Conservation (phyloP, 1,284 basidiomycete genomes). For the Fistulinella staudtii region DNA sequence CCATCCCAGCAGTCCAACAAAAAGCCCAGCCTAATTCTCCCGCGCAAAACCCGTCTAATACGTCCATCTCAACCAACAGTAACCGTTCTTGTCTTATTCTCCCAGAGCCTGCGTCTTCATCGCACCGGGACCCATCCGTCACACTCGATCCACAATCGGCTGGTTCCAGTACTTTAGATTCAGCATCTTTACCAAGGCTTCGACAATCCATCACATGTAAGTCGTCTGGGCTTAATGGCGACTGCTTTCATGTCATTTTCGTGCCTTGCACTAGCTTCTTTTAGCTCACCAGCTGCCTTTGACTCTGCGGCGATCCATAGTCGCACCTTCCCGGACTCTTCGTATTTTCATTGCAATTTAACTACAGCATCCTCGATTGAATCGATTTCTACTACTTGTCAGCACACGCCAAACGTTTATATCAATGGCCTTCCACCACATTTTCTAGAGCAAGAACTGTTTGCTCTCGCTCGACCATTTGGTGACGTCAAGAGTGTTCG, state of each 20-base stretch:
- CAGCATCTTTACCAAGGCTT: constrained; percentile 4
- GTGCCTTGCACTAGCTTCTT: constrained; percentile 19
- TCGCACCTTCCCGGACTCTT: constrained; percentile 5
- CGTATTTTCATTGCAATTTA: constrained; percentile 13
- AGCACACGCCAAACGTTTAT: constrained; percentile 57
- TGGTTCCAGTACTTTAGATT: constrained; percentile 13
- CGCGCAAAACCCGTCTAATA: constrained; percentile 10
- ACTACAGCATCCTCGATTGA: constrained; percentile 14
- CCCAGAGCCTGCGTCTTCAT: constrained; percentile 10
- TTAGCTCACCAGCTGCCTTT: constrained; percentile 20
- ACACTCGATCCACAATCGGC: constrained; percentile 7
- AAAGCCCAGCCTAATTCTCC: constrained; percentile 20
- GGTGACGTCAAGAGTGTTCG: constrained; percentile 57
- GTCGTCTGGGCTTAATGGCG: neutral
- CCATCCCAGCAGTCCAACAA: constrained; percentile 17
- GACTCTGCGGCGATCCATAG: constrained; percentile 8
- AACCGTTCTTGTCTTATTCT: constrained; percentile 23
- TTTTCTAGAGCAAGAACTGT: constrained; percentile 59
- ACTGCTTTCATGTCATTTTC: constrained; percentile 7
- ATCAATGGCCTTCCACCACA: constrained; percentile 65
- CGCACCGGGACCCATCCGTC: constrained; percentile 4
- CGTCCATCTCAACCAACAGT: constrained; percentile 15
- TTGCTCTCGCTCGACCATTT: constrained; percentile 51
- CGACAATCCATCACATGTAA: constrained; percentile 26
- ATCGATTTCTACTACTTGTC: constrained; percentile 11